Evolutionary conservation across 1,139 yeast species (phyloP), one percentile per base, ranked within the genome.

Genomic region (Diutina rugosa): DNA sequence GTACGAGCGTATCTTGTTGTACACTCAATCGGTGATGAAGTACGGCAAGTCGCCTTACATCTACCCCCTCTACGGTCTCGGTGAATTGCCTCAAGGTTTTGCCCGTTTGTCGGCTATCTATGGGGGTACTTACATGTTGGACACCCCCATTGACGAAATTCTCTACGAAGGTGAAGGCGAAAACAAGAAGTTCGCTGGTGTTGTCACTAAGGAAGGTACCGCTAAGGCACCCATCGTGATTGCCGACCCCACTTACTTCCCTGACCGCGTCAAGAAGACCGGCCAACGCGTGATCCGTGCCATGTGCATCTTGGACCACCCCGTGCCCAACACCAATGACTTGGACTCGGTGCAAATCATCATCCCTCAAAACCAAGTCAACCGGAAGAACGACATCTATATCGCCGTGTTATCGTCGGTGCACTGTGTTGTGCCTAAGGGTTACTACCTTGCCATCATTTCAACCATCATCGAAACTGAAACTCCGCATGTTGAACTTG

Each of bases 71-170:
- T 93, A 93, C 68, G 99, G 99, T 10, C 79, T 95, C 59, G 99
- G 99, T 55, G 99, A 93, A 71, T 79, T 93, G 60, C 99, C 99
- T 21, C 99, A 93, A 72, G 99, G 98, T 14, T 93, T 93, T 76
- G 97, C 99, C 18, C 82, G 99, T 69, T 81, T 93, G 63, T 86
- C 96, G 52, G 99, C 99, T 51, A 93, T 93, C 63, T 91, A 93
- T 66, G 99, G 99, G 62, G 99, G 99, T 66, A 93, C 99, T 44
- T 93, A 90, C 69, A 95, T 93, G 99, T 82, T 93, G 67, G 96
- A 90, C 69, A 91, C 96, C 55, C 97, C 97, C 56, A 85, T 95
- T 60, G 97, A 93, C 60, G 96, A 91, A 71, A 80, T 90, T 38
- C 78, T 87, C 56, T 90, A 86, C 68, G 84, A 79, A 56, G 84